A percentile compares a stretch with the other conserved stretches of the same genome.
These are phyloP conservation scores for Sarocladiaceae sp. DNA, from an alignment of 2,329 filamentous ascomycete genomes.

Conservation along the genomic window DNA sequence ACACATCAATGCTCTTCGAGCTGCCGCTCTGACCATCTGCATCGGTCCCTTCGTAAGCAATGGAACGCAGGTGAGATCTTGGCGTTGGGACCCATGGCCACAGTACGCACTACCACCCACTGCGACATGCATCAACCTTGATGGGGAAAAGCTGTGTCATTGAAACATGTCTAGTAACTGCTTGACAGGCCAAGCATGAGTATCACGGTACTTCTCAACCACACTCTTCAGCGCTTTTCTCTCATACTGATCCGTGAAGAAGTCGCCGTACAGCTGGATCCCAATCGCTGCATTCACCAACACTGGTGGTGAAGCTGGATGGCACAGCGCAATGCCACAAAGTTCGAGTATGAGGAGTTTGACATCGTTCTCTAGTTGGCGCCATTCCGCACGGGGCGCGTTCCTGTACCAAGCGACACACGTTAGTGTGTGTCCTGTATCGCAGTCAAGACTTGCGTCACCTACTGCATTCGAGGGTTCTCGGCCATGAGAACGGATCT, in stretches of 20 bases:
- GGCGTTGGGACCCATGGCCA: too few species aligned
- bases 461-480: slow-evolving; percentile 31
- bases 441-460: too few species aligned
- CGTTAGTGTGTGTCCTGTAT: too few species aligned
- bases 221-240: slow-evolving; percentile 31
- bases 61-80: too few species aligned
- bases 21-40: too few species aligned
- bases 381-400: slow-evolving; percentile 25
- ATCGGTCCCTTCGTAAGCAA: too few species aligned
- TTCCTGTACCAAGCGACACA: slow-evolving; percentile 7
- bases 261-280: slow-evolving; percentile 37
- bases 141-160: neutral
- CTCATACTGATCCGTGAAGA: slow-evolving; percentile 36
- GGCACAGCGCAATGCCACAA: slow-evolving; percentile 35
- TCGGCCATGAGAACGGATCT: slow-evolving; percentile 35
- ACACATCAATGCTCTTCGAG: too few species aligned
- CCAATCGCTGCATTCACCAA: slow-evolving; percentile 34
- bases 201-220: slow-evolving; percentile 40
- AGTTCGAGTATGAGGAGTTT: slow-evolving; percentile 32
- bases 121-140: too few species aligned
- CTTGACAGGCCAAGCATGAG: slow-evolving; percentile 34
- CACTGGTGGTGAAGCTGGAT: slow-evolving; percentile 31
- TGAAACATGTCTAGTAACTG: slow-evolving; percentile 31
- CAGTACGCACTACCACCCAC: too few species aligned
- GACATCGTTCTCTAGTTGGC: slow-evolving; percentile 33